Evolutionary conservation across 1,284 basidiomycete species (phyloP).

Genomic region (Rhodotorula sp.): DNA sequence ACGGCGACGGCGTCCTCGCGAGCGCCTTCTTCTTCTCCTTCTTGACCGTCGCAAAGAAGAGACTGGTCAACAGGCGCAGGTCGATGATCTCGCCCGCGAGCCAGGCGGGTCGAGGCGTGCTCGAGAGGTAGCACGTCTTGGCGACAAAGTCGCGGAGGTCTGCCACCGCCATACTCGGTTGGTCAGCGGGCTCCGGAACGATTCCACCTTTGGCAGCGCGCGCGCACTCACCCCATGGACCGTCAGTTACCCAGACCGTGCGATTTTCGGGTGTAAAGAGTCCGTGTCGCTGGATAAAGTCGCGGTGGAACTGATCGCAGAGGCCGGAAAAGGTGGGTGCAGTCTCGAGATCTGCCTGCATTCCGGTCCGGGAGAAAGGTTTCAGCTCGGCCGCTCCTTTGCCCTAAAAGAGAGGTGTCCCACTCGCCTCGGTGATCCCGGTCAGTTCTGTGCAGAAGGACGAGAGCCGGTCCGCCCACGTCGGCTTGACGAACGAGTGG

Average conservation of each 20-base stretch:
- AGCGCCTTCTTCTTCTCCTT: slow-evolving; percentile 45
- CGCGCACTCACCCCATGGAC: slow-evolving; percentile 50
- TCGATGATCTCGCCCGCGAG: slow-evolving; percentile 49
- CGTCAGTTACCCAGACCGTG: slow-evolving; percentile 56
- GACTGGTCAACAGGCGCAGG: slow-evolving; percentile 31
- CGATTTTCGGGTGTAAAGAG: slow-evolving; percentile 49
- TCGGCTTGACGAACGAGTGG: slow-evolving; percentile 81
- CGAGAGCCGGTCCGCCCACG: slow-evolving; percentile 76
- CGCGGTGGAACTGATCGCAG: slow-evolving; percentile 59
- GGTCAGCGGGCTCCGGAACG: background rate
- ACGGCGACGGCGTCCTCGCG: slow-evolving; percentile 41
- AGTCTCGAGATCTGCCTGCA: slow-evolving; percentile 70
- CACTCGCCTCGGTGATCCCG: slow-evolving; percentile 80
- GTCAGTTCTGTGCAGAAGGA: slow-evolving; percentile 83
- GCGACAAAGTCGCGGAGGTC: slow-evolving; percentile 73
- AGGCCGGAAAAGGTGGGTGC: slow-evolving; percentile 75
- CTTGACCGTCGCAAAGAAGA: slow-evolving; percentile 31
- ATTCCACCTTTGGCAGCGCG: background rate
- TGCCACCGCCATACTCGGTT: slow-evolving; percentile 16
- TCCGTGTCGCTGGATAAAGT: slow-evolving; percentile 61
- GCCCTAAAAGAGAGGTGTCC: background rate
- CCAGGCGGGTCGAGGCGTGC: slow-evolving; percentile 54
- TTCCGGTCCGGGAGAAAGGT: slow-evolving; percentile 11
- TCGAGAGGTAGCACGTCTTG: slow-evolving; percentile 79
- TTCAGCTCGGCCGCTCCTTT: background rate